phyloP scores from a whole-genome alignment of 495 filamentous ascomycete genomes.

The Thozetella sp. region DNA sequence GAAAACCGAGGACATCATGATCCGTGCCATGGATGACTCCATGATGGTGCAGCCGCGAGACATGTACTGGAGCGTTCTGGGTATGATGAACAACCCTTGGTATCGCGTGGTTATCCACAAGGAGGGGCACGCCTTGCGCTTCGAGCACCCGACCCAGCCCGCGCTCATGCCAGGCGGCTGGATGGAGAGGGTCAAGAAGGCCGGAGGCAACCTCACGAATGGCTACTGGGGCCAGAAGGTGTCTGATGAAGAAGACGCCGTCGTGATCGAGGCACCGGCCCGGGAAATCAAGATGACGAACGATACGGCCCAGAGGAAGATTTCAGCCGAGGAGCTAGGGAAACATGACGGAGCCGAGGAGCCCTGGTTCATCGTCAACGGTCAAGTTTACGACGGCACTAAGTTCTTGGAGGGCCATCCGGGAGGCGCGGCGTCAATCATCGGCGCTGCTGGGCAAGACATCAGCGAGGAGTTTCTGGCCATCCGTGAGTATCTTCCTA shows the following conservation, averaged over 20 bases:
- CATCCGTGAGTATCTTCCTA: constrained; percentile 68
- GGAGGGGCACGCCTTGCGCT: constrained; percentile 67
- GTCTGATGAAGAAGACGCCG: constrained; percentile 53
- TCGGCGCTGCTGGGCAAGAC: constrained; percentile 81
- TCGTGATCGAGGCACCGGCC: constrained; percentile 35
- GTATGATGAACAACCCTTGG: constrained; percentile 99
- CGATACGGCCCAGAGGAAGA: constrained; percentile 59
- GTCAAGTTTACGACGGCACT: constrained; percentile 91
- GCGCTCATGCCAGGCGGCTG: constrained; percentile 80
- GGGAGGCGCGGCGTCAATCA: constrained; percentile 87
- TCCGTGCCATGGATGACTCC: constrained; percentile 90
- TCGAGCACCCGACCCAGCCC: constrained; percentile 92
- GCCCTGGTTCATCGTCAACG: constrained; percentile 92
- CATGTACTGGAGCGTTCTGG: constrained; percentile 96
- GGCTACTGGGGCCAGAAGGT: constrained; percentile 84
- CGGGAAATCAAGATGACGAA: constrained; percentile 83
- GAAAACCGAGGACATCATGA: constrained; percentile 71
- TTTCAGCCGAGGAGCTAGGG: constrained; percentile 74
- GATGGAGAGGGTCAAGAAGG: constrained; percentile 95
- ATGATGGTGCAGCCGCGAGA: constrained; percentile 88
- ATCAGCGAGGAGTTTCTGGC: constrained; percentile 92
- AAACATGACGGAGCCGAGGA: constrained; percentile 65
- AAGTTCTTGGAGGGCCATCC: constrained; percentile 84
- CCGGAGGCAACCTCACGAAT: constrained; percentile 79
- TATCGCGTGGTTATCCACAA: constrained; percentile 79